A percentile compares a stretch with the other conserved stretches of the same genome.
phyloP scores from a whole-genome alignment of 2,329 filamentous ascomycete species.

The Trichoderma oligosporum region DNA sequence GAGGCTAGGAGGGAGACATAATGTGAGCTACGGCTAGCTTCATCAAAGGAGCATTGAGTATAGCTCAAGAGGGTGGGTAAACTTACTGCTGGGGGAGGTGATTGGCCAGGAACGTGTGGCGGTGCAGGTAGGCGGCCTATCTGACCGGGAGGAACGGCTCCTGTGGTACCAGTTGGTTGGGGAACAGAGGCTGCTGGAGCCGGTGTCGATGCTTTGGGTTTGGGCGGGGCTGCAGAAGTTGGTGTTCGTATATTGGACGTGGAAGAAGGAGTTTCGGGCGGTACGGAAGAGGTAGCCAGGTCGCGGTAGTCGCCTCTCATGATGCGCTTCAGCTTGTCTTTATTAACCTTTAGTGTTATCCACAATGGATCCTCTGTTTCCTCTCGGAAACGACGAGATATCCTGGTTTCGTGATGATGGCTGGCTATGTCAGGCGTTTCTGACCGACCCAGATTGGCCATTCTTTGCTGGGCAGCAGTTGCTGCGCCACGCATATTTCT shows the following conservation, averaged over 20 bases:
- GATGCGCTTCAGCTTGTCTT: slow-evolving; percentile 66
- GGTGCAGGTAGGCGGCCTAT: slow-evolving; percentile 67
- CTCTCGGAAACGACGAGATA: slow-evolving; percentile 64
- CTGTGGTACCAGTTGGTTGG: slow-evolving; percentile 32
- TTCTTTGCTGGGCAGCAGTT: slow-evolving; percentile 78
- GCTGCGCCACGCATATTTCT: slow-evolving; percentile 87
- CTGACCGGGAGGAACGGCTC: slow-evolving; percentile 49
- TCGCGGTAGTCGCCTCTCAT: slow-evolving; percentile 52
- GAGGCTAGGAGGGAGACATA: slow-evolving; percentile 55
- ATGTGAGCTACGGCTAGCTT: slow-evolving; percentile 14
- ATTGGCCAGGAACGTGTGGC: slow-evolving; percentile 55
- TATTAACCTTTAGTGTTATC: slow-evolving; percentile 70
- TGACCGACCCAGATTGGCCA: slow-evolving; percentile 77
- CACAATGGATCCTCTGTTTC: slow-evolving; percentile 74
- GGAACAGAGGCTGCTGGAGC: slow-evolving; percentile 31
- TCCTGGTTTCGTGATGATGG: slow-evolving; percentile 70
- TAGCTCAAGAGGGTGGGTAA: not conserved
- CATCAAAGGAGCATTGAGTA: not conserved
- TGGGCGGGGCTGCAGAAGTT: slow-evolving; percentile 30
- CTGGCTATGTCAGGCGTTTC: slow-evolving; percentile 78
- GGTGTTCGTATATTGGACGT: slow-evolving; percentile 32
- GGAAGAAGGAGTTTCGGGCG: slow-evolving; percentile 34
- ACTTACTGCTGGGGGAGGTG: slow-evolving; percentile 59
- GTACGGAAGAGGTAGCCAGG: slow-evolving; percentile 32
- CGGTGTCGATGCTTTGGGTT: slow-evolving; percentile 38